Base-by-base conservation (phyloP, 495 filamentous ascomycete genomes). In the Daldinia decipiens region DNA sequence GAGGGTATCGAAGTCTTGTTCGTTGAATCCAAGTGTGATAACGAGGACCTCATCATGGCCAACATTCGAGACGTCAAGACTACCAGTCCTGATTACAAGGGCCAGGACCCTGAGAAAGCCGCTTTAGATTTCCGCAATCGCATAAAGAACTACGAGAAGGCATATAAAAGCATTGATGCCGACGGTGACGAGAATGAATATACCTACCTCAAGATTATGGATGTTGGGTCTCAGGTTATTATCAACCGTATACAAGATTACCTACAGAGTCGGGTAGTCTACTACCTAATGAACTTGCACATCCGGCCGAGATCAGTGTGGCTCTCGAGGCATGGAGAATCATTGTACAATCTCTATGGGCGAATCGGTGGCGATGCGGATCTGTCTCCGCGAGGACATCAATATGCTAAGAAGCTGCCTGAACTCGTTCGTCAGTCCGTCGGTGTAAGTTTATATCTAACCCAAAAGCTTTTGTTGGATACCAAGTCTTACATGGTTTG, bases 61-160 rank as follows among this genome's bases (percentile, higher is more conserved):
- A 99, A 99, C 78, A 97, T 99, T 75, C 88, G 93, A 60, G 95
- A 98, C 77, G 95, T 99, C 67, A 99, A 99, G 86, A 96, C 94
- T 3, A 94, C 92, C 11, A 95, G 92, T 12, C 95, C 95, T 1
- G 95, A 99, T 79, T 99, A 99, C 80, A 82, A 87, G 68, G 95
- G 95, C 19, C 93, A 96, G 77, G 95, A 99, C 76, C 95, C 95
- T 13, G 95, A 99, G 75, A 81, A 83, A 24, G 95, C 95, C 21
- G 95, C 93, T 3, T 79, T 88, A 54, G 95, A 99, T 79, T 99
- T 99, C 82, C 90, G 92, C 59, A 91, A 95, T 62, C 91, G 95
- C 56, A 99, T 99, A 77, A 89, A 90, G 68, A 97, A 97, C 77
- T 99, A 99, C 78, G 95, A 99, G 79, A 93, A 93, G 78, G 93